Evolutionary conservation across 306 rosid species (phyloP).

Genomic region (Quercus gilva): DNA sequence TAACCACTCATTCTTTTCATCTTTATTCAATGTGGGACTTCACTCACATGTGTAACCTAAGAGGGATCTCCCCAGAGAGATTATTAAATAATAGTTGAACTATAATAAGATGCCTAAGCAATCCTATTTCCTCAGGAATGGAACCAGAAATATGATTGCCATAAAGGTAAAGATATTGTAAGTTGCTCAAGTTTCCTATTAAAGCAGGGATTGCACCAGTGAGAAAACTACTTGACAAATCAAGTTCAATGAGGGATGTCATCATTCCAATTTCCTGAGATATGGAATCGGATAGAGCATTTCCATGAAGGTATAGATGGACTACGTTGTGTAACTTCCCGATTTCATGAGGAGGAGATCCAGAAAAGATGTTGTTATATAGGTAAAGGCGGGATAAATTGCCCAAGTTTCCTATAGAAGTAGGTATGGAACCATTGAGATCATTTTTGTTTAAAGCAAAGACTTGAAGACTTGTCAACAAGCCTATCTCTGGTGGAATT

Average conservation of each 20-base stretch:
- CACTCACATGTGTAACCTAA: too few species aligned
- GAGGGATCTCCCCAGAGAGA: constrained; percentile 24
- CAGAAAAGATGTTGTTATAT: neutral
- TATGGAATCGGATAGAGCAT: neutral
- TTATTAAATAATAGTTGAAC: neutral
- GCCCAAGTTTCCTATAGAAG: neutral
- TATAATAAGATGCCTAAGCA: neutral
- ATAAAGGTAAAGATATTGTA: neutral
- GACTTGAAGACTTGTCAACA: too few species aligned
- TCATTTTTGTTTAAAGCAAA: neutral
- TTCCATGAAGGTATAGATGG: rapidly evolving
- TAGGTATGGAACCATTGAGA: constrained; percentile 11
- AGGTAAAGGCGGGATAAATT: neutral
- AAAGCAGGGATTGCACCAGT: neutral
- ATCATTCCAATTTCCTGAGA: neutral
- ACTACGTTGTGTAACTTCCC: neutral
- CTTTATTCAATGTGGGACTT: too few species aligned
- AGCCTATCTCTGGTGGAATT: too few species aligned
- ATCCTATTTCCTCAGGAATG: neutral
- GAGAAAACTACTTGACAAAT: neutral
- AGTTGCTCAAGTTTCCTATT: neutral
- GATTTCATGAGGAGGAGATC: neutral
- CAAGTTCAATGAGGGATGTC: neutral
- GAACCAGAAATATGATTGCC: neutral
- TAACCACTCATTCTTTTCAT: too few species aligned